Percentiles rank a stretch among this genome's conserved stretches.
Evolutionary conservation across 257 asterid species (phyloP).

Genomic region (Verbascum thapsus): DNA sequence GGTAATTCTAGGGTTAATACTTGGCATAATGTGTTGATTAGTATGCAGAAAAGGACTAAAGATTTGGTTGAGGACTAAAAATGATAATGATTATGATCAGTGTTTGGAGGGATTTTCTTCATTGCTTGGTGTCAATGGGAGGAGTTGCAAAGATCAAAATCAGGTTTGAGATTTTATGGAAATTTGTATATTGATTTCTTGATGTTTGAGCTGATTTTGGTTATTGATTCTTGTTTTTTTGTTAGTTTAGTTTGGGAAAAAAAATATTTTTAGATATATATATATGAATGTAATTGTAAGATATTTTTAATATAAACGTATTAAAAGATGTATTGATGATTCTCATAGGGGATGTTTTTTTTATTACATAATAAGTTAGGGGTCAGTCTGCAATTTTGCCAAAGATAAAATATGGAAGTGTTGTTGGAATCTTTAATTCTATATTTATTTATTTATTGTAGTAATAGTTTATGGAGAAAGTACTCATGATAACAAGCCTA

Average conservation of each 20-base stretch:
- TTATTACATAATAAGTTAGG: too few relatives aligned
- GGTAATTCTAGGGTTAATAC: slow-evolving; percentile 73
- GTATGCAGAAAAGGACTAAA: slow-evolving; percentile 71
- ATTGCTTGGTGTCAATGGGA: slow-evolving; percentile 32
- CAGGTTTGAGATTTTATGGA: slow-evolving; percentile 31
- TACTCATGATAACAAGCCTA: neutral
- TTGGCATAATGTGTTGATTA: slow-evolving; percentile 76
- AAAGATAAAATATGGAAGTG: neutral
- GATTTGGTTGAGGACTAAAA: slow-evolving; percentile 46
- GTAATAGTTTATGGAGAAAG: neutral
- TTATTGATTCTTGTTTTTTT: neutral
- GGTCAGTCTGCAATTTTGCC: too few relatives aligned
- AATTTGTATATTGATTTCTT: neutral
- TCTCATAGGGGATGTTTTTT: too few relatives aligned
- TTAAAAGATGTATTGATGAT: too few relatives aligned
- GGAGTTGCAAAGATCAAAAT: slow-evolving; percentile 42
- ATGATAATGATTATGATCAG: neutral
- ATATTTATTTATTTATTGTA: neutral
- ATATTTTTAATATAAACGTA: too few relatives aligned
- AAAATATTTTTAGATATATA: too few relatives aligned
- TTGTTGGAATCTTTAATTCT: slow-evolving; percentile 2
- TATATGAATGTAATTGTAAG: too few relatives aligned
- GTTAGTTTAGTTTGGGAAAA: neutral
- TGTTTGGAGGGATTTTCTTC: slow-evolving; percentile 32
- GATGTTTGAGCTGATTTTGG: neutral